Base-by-base conservation (phyloP, 192 early-diverging fungal species). In the Coemansia furcata region DNA sequence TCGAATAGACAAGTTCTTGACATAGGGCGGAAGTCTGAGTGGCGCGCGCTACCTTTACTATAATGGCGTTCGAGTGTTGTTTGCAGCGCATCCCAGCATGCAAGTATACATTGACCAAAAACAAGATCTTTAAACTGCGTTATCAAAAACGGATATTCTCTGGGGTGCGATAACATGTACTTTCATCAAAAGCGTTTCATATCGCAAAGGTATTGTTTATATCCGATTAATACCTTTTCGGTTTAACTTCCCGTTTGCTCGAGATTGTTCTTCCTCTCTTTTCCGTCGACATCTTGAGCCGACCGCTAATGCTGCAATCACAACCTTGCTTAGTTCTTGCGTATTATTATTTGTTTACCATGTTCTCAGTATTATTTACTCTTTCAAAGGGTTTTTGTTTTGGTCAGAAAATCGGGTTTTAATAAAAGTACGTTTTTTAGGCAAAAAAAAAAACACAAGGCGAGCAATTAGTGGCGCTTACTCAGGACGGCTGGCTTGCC, bases 401-500 rank as follows among this genome's bases (percentile, higher is more conserved):
- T 14, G 6, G 1, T 38, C 37, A 38, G 37, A 38, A 38, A 6
- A 4, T 14, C 12, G 10, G 15, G 1, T 40, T 40, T 14, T 40
- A 40, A 40, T 40, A 14, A 40, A 40, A 40, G 39, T 40, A 40
- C 39, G 39, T 40, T 14, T 40, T 40, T 40, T 40, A 40, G 15
- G 15, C 1, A 11, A 40, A 11, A 40, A 40, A 10, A 63, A 49
- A 49, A 46, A 32, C 2, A 57, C 3, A 57, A 57, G 10, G 12
- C 33, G 4, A 37, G 15, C 30, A 36, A 39, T 73, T 60, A 81
- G 38, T 71, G 55, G 17, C 73, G 78, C 67, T 72, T 74, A 63
- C 67, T 67, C 11, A 81, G 40, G 33, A 60, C 63, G 21, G 73
- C 58, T 19, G 78, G 78, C 71, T 81, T 81, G 47, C 71, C 66